phyloP scores from a whole-genome alignment of 164 flowering plant species.

The Aristolochia californica region DNA sequence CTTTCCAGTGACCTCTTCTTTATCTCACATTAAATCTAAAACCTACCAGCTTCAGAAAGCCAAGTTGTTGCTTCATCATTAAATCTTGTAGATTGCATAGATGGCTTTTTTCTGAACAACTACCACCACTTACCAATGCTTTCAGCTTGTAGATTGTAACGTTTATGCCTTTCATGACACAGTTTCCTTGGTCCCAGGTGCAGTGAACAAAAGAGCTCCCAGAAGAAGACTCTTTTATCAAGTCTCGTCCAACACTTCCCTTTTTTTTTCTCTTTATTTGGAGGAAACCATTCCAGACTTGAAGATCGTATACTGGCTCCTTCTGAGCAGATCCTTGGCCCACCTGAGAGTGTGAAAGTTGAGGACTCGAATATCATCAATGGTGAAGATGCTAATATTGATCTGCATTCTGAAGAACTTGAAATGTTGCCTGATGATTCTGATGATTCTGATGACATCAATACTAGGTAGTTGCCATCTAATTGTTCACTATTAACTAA shows the following conservation, averaged over 20 bases:
- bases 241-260: conserved; percentile 56
- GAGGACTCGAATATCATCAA: conserved; percentile 11
- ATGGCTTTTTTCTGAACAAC: too few species aligned
- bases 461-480: conserved; percentile 25
- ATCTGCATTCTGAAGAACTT: conserved; percentile 21
- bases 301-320: conserved; percentile 11
- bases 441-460: conserved; percentile 15
- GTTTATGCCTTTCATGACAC: background rate
- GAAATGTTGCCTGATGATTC: conserved; percentile 8
- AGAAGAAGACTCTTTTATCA: conserved; percentile 46
- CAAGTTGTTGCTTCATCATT: too few species aligned
- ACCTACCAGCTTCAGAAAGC: too few species aligned
- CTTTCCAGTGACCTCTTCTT: too few species aligned
- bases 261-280: conserved; percentile 47
- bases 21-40: too few species aligned
- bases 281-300: conserved; percentile 21
- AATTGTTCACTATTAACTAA: background rate
- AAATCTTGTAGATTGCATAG: too few species aligned
- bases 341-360: conserved; percentile 12
- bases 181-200: conserved; percentile 18
- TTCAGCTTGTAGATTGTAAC: too few species aligned
- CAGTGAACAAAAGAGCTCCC: conserved; percentile 20
- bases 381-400: conserved; percentile 14
- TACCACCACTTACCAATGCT: too few species aligned
- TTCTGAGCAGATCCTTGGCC: conserved; percentile 10